Evolutionary conservation across 176 grass and related monocot species (phyloP), one percentile per base, ranked within the genome.

Genomic region (Oryza coarctata): DNA sequence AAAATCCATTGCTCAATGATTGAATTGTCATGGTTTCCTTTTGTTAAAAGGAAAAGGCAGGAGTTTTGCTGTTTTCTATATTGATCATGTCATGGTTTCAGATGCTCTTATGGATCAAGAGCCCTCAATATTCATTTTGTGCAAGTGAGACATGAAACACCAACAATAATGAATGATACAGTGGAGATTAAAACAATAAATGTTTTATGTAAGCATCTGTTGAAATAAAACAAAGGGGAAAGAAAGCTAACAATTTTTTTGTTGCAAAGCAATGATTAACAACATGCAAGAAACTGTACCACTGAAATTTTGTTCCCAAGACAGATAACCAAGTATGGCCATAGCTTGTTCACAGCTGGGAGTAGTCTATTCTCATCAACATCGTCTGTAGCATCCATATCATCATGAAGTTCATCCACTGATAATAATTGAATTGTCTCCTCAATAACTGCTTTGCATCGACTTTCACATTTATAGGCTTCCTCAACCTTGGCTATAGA

Each of bases 331-430:
- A 93, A 73, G 72, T 93, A 95, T 38, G 92, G 92, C 95, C 95
- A 98, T 67, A 98, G 92, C 75, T 93, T 98, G 85, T 95, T 94
- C 92, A 98, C 88, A 76, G 90, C 90, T 76, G 95, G 95, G 45
- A 91, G 90, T 68, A 98, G 76, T 84, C 92, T 89, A 87, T 95
- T 98, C 76, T 95, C 95, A 13, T 95, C 89, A 62, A 68, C 87
- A 75, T 93, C 90, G 43, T 98, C 95, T 57, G 71, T 63, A 30
- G 65, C 63, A 71, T 91, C 92, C 20, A 84, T 73, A 61, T 14
- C 63, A 80, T 95, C 90, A 83, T 79, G 62, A 75, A 91, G 74
- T 85, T 93, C 90, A 82, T 86, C 94, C 64, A 90, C 76, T 39
- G 88, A 94, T 57, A 95, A 84, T 57, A 95, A 80, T n/a, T 93